These are phyloP conservation scores for Alternaria sp. DNA, from an alignment of 2,329 filamentous ascomycete species.

Conservation along the genomic window DNA sequence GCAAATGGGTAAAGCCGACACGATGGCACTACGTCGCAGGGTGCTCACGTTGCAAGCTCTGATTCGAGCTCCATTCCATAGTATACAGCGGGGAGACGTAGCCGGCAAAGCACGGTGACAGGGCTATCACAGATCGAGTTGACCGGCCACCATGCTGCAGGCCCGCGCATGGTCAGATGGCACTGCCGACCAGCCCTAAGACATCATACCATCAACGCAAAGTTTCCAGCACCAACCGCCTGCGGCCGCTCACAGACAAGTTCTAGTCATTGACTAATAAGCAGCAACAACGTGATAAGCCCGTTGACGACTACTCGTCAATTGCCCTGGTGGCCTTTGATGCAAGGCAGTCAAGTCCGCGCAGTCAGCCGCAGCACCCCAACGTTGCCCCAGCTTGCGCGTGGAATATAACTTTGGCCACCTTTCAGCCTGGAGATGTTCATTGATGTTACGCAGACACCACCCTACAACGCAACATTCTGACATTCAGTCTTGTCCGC, in stretches of 20 bases:
- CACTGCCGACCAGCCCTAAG: constrained; percentile 19
- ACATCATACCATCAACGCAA: constrained; percentile 16
- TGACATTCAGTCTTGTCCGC: constrained; percentile 2
- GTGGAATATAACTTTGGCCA: constrained; percentile 22
- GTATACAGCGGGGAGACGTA: constrained; percentile 11
- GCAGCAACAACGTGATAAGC: constrained; percentile 25
- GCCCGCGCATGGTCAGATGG: constrained; percentile 23
- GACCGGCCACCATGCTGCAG: constrained; percentile 20
- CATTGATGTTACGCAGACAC: not conserved
- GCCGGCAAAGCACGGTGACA: constrained; percentile 9
- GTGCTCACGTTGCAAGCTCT: constrained; percentile 9
- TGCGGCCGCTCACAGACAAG: constrained; percentile 18
- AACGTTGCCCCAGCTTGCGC: constrained; percentile 10
- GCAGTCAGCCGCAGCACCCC: constrained; percentile 19
- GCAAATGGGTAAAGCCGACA: constrained; percentile 14
- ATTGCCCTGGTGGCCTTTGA: constrained; percentile 16
- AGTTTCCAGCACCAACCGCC: constrained; percentile 8
- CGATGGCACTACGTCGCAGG: constrained; percentile 13
- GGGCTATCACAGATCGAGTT: constrained; percentile 15
- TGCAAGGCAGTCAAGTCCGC: constrained; percentile 15
- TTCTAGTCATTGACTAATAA: constrained; percentile 24
- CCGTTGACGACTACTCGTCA: constrained; percentile 21
- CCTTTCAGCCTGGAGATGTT: constrained; percentile 12
- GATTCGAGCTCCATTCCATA: constrained; percentile 16
- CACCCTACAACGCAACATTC: constrained; percentile 5